Conservation (phyloP, 2,329 filamentous ascomycete species). For the Neofusicoccum laricinum region DNA sequence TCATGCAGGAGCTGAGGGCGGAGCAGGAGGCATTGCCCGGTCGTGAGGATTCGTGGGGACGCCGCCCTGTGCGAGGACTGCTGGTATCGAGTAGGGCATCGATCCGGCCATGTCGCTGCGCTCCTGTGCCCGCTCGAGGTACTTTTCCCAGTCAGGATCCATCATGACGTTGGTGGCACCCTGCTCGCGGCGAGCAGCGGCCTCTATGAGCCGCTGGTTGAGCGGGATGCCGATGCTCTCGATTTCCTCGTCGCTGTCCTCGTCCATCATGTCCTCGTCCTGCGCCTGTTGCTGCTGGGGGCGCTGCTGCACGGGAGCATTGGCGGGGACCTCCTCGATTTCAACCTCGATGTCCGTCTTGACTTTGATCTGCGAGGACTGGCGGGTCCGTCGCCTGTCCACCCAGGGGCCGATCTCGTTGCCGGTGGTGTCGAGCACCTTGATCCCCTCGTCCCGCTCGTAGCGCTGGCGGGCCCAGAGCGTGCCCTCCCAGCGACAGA, state of each 20-base stretch:
- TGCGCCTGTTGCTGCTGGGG: conserved; percentile 19
- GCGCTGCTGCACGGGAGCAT: conserved; percentile 19
- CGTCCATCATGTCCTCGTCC: conserved; percentile 33
- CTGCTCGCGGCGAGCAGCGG: conserved; percentile 61
- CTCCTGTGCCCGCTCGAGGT: conserved; percentile 56
- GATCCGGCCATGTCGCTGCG: conserved; percentile 3
- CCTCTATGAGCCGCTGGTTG: conserved; percentile 64
- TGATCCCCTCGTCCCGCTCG: conserved; percentile 69
- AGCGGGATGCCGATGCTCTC: conserved; percentile 58
- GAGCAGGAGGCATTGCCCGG: conserved; percentile 10
- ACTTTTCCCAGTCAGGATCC: conserved; percentile 73
- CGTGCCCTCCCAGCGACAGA: conserved; percentile 82
- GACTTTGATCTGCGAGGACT: conserved; percentile 35
- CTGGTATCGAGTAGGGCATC: conserved; percentile 9
- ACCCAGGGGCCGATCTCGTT: conserved; percentile 66
- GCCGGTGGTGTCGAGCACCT: conserved; percentile 68
- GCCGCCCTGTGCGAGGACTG: not conserved
- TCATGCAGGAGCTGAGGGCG: conserved; percentile 10
- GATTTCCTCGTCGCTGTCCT: conserved; percentile 45
- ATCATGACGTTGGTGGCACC: conserved; percentile 57
- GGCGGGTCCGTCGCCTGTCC: conserved; percentile 29
- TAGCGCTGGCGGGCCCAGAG: conserved; percentile 79
- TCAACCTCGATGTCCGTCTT: conserved; percentile 43
- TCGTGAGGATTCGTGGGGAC: conserved; percentile 14
- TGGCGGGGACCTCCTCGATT: conserved; percentile 26